Evolutionary conservation across 257 asterid species (phyloP), one percentile per base, ranked within the genome.

Genomic region (Plantago major): DNA sequence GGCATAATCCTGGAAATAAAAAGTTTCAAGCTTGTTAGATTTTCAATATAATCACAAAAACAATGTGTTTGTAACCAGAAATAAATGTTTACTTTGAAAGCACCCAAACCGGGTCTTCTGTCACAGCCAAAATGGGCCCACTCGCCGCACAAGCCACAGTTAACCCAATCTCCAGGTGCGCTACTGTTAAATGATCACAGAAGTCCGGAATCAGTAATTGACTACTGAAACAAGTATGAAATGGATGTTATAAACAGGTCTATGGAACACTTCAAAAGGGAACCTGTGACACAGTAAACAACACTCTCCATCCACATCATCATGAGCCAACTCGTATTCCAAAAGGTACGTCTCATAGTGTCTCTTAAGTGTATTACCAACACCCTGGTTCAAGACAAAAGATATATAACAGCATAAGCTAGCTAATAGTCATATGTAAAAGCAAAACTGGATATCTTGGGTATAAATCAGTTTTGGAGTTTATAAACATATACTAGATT

Each of bases 61-160:
- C 42, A 58, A 7, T 8, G 43, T 22, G 19, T 59, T 19, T 44
- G 13, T 66, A 45, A 63, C n/a, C 11, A 60, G 61, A 62, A 43
- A 42, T 7, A 22, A 50, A 42, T 7, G 26, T 54, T 1, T 80
- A 92, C 99, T 80, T 92, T 92, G 73, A 93, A 93, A 70, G 99
- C 96, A 12, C 99, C 99, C 73, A 93, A 88, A 40, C 99, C 99
- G 13, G 90, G 97, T 40, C 99, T 70, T 52, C 96, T 78, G 55
- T 93, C 99, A 67, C 99, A 93, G 44, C 99, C 99, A 54, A 93
- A 89, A 78, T 93, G 99, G 3, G 99, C 99, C 99, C 99, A 89
- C 80, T 93, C 99, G 49, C 99, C 99, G 43, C 99, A 93, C 53
- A 89, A 71, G 14, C 99, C 96, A 18, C 99, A 93, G 78, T 93